Evolutionary conservation across 208 protist genomes (phyloP), one percentile per base, ranked within the genome.

Genomic region (Crithidia acanthocephali): DNA sequence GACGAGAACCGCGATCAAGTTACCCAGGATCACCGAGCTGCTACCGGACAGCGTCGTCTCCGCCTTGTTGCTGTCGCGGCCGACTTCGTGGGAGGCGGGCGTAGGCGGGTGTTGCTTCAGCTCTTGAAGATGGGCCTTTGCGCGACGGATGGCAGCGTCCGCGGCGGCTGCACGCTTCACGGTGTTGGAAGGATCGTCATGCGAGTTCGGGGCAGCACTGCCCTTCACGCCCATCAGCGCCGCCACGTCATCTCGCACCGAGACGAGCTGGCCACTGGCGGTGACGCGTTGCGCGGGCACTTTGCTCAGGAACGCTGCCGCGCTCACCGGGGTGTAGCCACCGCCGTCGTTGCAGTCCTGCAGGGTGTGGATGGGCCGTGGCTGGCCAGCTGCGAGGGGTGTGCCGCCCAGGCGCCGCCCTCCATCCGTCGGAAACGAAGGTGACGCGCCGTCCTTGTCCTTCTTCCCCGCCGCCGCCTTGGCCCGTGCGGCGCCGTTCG

Each of bases 211-310:
- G 15, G 11, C 23, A 37, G 23, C 53, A n/a, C 15, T 10, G 53
- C n/a, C 22, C 53, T 52, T 57, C 16, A 68, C 18, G 23, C 78
- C 87, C 63, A 95, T 75, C 22, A 94, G 53, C 18, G 73, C 67
- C 1, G 87, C 80, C 16, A 96, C 78, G 7, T 65, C 77, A 0
- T 74, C 70, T 22, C 87, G 87, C 45, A 95, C 81, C n/a, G 84
- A 45, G 52, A 97, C 80, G 20, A 97, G 68, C 37, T 88, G 72
- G 22, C 93, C 91, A 37, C 67, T 76, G 27, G 81, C 61, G 16
- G 93, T 95, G 56, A 97, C 83, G 8, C 71, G 53, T 59, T 86
- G 80, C 32, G 56, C 67, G 4, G 93, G 93, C 3, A 97, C 30
- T 52, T 80, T 76, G 48, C 80, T 77, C 20, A 97, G 66, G 50